Evolutionary conservation across 352 stramenopile genomes (phyloP), one percentile per base, ranked within the genome.

Genomic region (Pythium utonaiense): DNA sequence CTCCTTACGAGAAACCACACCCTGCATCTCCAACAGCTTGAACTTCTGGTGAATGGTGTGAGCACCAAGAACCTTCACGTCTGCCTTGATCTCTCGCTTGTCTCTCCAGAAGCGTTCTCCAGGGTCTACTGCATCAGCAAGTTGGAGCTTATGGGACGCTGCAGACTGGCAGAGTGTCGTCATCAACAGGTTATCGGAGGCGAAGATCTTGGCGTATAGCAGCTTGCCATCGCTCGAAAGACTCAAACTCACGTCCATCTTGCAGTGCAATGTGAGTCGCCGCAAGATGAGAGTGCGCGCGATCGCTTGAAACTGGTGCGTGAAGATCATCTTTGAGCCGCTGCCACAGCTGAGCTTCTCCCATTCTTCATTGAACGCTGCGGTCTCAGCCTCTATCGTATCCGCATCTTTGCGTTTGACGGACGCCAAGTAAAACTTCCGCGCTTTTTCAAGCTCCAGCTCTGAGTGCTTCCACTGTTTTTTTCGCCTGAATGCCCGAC

Each of bases 111-210:
- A 90, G 9, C 8, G 3, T 0, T 53, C 52, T 24, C 78, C 77
- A 0, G 80, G 80, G 47, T 91, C 80, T n/a, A 88, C 63, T 3
- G 66, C 75, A 19, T 91, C 76, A 0, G 76, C 69, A 24, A 88
- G 69, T 47, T 88, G 71, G 4, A 91, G 63, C 22, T 71, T 65
- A 64, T 89, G 85, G 5, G 40, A 16, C 6, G 62, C 57, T 17
- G 77, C 67, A 1, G 53, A 68, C 17, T 86, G 74, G 30, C 77
- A 86, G 13, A 87, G 48, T n/a, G 76, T 71, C 17, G 71, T 67
- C 52, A 89, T 74, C 10, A 89, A 66, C n/a, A 87, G 63, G 50
- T 86, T 87, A 54, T 88, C 78, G 0, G 78, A 81, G 13, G 78
- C 80, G 27, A 72, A 78, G 47, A 91, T 58, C 28, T 75, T 76